Base-by-base conservation (phyloP, 495 filamentous ascomycete genomes). In the Penicillium odoratum region DNA sequence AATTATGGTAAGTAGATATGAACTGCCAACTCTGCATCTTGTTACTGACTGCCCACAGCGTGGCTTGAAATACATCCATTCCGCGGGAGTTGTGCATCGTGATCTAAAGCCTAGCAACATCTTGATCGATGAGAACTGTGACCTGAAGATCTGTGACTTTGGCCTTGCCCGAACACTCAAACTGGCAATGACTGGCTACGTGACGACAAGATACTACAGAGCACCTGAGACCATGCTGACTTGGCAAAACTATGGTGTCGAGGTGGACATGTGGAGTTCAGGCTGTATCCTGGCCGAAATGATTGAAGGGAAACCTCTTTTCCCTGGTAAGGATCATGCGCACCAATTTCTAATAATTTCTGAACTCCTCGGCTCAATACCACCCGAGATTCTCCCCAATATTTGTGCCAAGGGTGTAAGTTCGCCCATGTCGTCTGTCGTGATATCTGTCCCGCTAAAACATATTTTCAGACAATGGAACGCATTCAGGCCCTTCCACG, bases 121-220 rank as follows among this genome's bases (percentile, higher is more conserved):
- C 21, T 33, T 56, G 28, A 11, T 56, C 28, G 36, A 56, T 42
- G 53, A 56, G 5, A 56, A 56, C 33, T 56, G 53, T 26, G 53
- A 56, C 21, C 44, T 56, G 11, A 56, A 56, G 31, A 56, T 56
- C 15, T 56, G 53, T 38, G 53, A 56, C 29, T 56, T 56, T 30
- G 53, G 53, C 3, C 36, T 48, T 4, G 53, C 53, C 11, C 44
- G 53, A 11, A 44, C n/a, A 11, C 18, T 28, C 4, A 33, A 57
- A 5, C 16, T 26, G 4, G 7, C 21, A 6, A 57, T 57, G 54
- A 57, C 54, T 7, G 54, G 54, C 26, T 57, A 57, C 18, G 47
- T 57, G 13, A 50, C 54, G 11, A 57, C 31, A 30, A 16, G 54
- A 15, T 44, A 50, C 21, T 57, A 57, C 25, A 46, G 54, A 43